Percentiles rank a stretch among this genome's conserved stretches.
Conservation (phyloP, 192 early-diverging fungal species). For the Backusella psychrophila region DNA sequence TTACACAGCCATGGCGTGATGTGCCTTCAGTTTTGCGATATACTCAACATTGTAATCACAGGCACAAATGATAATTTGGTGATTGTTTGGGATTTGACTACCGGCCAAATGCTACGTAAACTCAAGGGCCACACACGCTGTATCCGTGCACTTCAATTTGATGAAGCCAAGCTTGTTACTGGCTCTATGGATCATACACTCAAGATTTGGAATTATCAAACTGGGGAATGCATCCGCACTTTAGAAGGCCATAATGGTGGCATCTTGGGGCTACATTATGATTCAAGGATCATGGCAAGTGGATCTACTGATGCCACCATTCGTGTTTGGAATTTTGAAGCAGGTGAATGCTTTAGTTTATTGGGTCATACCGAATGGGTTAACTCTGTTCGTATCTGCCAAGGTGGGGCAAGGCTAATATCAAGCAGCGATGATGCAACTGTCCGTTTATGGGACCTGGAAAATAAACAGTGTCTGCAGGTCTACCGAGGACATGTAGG, state of each 20-base stretch:
- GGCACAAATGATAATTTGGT: slow-evolving; percentile 85
- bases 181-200: slow-evolving; percentile 89
- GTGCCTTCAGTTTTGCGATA: slow-evolving; percentile 81
- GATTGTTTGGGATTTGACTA: slow-evolving; percentile 83
- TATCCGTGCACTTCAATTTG: slow-evolving; percentile 89
- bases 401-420: slow-evolving; percentile 58
- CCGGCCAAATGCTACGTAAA: slow-evolving; percentile 69
- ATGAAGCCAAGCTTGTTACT: slow-evolving; percentile 87
- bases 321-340: slow-evolving; percentile 77
- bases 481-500: slow-evolving; percentile 65
- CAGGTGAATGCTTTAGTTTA: slow-evolving; percentile 62
- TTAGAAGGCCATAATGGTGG: slow-evolving; percentile 71
- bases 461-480: slow-evolving; percentile 56
- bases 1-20: slow-evolving; percentile 80
- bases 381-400: slow-evolving; percentile 78
- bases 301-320: slow-evolving; percentile 82
- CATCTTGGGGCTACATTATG: slow-evolving; percentile 79
- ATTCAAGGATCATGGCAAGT: slow-evolving; percentile 69
- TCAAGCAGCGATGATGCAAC: slow-evolving; percentile 88
- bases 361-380: slow-evolving; percentile 82
- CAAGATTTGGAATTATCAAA: slow-evolving; percentile 87
- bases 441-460: slow-evolving; percentile 79
- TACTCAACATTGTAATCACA: slow-evolving; percentile 69
- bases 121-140: slow-evolving; percentile 81
- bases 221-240: slow-evolving; percentile 79